Evolutionary conservation across 805 yeast genomes (phyloP).

Genomic region (Cyberlindnera lachancei): DNA sequence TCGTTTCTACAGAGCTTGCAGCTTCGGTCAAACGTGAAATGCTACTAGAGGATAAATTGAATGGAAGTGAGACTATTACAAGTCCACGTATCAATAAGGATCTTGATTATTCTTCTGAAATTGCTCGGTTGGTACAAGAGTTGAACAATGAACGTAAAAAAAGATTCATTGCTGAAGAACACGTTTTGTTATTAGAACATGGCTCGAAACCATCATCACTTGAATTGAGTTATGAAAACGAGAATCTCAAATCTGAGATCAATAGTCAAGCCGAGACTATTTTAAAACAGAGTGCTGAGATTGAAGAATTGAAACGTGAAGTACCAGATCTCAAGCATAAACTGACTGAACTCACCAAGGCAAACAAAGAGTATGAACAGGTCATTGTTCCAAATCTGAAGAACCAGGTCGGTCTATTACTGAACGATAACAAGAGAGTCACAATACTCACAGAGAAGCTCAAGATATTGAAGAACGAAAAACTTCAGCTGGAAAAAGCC

Average conservation of each 20-base stretch:
- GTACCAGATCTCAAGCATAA: constrained; percentile 31
- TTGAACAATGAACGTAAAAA: constrained; percentile 58
- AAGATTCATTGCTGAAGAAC: constrained; percentile 66
- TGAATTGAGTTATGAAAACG: constrained; percentile 49
- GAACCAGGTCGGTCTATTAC: constrained; percentile 31
- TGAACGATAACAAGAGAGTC: constrained; percentile 19
- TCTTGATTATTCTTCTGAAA: constrained; percentile 32
- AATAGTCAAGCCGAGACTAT: constrained; percentile 40
- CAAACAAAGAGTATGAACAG: constrained; percentile 35
- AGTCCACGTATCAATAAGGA: not conserved
- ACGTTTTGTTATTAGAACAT: constrained; percentile 47
- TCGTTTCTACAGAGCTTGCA: constrained; percentile 67
- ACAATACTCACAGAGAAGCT: constrained; percentile 20
- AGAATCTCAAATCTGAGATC: constrained; percentile 41
- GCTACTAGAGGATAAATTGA: constrained; percentile 41
- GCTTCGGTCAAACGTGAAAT: constrained; percentile 65
- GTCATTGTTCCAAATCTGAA: constrained; percentile 40
- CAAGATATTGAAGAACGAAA: constrained; percentile 25
- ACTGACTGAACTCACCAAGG: constrained; percentile 31
- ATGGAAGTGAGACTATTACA: constrained; percentile 1
- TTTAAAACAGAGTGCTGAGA: constrained; percentile 38
- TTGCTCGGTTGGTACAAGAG: constrained; percentile 47
- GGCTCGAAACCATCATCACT: constrained; percentile 46
- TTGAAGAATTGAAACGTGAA: constrained; percentile 31
- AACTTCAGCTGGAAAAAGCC: constrained; percentile 20